Conservation (phyloP, 2,329 filamentous ascomycete species). For the Colletotrichum liriopes region DNA sequence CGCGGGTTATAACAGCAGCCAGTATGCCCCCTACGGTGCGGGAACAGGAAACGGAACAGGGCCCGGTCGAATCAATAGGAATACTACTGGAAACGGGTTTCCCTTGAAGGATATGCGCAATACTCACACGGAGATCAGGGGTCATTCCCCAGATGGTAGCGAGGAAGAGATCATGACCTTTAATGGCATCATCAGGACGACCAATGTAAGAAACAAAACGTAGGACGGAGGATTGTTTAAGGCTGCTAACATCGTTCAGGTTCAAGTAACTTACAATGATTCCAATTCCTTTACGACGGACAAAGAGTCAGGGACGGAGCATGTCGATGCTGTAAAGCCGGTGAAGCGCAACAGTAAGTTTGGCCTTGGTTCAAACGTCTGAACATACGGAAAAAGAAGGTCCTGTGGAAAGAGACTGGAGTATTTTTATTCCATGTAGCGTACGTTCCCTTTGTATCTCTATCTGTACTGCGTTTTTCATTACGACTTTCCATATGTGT, state of each 20-base stretch:
- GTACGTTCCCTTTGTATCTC: too few species aligned
- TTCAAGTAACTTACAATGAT: constrained; percentile 27
- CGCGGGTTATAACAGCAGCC: constrained; percentile 39
- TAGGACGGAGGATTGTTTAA: background rate
- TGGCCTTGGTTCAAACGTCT: background rate
- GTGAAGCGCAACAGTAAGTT: constrained; percentile 12
- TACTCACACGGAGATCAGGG: constrained; percentile 53
- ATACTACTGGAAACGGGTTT: constrained; percentile 20
- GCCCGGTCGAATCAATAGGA: constrained; percentile 27
- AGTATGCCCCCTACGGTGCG: constrained; percentile 47
- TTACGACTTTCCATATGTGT: too few species aligned
- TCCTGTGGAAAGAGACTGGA: background rate
- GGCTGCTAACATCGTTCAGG: constrained; percentile 13
- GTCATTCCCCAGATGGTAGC: constrained; percentile 52
- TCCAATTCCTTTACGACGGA: constrained; percentile 19
- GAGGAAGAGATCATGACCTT: constrained; percentile 60
- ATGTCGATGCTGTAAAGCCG: background rate
- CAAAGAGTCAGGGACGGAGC: constrained; percentile 6
- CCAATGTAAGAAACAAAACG: constrained; percentile 21
- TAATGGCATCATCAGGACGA: constrained; percentile 53
- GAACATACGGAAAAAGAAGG: background rate
- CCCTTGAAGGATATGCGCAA: constrained; percentile 47
- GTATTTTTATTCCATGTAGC: background rate
- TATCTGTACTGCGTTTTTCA: too few species aligned
- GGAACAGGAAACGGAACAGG: constrained; percentile 41